Conservation (phyloP, 345 rosid species). For the Hypericum perforatum region DNA sequence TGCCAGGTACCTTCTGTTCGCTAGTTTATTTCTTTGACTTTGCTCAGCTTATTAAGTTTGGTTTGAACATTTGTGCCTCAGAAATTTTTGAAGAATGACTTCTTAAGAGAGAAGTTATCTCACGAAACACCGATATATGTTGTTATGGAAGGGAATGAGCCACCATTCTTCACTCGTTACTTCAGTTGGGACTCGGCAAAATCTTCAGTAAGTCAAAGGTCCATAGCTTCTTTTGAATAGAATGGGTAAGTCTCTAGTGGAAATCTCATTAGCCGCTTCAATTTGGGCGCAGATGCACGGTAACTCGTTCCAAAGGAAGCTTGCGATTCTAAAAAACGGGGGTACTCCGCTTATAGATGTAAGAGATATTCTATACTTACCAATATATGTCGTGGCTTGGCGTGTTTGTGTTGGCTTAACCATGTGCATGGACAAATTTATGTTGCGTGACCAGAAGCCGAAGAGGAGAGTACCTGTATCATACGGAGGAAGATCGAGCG, state of each 20-base stretch:
- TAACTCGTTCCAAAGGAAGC: conserved; percentile 87
- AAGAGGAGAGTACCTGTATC: conserved; percentile 74
- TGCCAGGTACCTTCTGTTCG: neutral
- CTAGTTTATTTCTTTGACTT: neutral
- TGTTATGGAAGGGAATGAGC: conserved; percentile 84
- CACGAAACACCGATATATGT: conserved; percentile 62
- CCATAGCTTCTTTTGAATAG: neutral
- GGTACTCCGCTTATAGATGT: conserved; percentile 61
- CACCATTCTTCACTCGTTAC: conserved; percentile 86
- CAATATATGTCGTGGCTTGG: neutral
- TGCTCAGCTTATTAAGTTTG: neutral
- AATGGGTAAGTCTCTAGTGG: conserved; percentile 1
- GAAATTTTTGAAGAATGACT: conserved; percentile 77
- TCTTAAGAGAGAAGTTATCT: conserved; percentile 61
- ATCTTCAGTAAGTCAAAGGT: conserved; percentile 47
- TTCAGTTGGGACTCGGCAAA: conserved; percentile 90
- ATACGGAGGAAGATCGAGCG: conserved; percentile 78
- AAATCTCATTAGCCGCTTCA: conserved; percentile 9
- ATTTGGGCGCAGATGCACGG: conserved; percentile 72
- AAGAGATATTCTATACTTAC: conserved; percentile 23
- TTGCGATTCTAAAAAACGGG: conserved; percentile 65
- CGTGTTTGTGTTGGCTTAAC: neutral
- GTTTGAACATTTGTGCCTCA: conserved; percentile 15
- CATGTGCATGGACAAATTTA: neutral
- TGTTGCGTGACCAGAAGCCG: conserved; percentile 53